phyloP scores from a whole-genome alignment of 805 yeast species.

The Grigorovia jiainica region DNA sequence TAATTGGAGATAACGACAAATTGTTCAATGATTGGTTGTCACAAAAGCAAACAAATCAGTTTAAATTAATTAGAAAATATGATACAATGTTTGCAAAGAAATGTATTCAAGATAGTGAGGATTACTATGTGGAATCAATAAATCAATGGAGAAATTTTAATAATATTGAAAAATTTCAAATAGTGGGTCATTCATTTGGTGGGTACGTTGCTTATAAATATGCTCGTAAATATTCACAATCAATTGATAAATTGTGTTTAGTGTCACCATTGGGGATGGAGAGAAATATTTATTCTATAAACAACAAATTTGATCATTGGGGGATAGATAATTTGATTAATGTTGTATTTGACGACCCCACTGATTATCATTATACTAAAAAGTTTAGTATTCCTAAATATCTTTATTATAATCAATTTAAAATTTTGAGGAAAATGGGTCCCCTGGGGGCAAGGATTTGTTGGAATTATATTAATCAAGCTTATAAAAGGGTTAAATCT shows the following conservation, averaged over 20 bases:
- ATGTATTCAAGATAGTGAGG: slow-evolving; percentile 33
- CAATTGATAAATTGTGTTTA: slow-evolving; percentile 45
- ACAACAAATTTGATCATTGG: slow-evolving; percentile 14
- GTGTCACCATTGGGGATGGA: slow-evolving; percentile 77
- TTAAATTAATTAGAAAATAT: not conserved
- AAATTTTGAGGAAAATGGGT: slow-evolving; percentile 37
- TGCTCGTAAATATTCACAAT: slow-evolving; percentile 46
- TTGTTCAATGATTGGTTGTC: not conserved
- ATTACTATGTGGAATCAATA: slow-evolving; percentile 46
- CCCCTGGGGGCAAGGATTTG: slow-evolving; percentile 33
- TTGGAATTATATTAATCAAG: slow-evolving; percentile 25
- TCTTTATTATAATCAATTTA: slow-evolving; percentile 32
- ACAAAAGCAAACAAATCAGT: not conserved
- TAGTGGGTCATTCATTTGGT: slow-evolving; percentile 76
- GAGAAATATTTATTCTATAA: slow-evolving; percentile 50
- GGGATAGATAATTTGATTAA: slow-evolving; percentile 13
- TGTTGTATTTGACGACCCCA: slow-evolving; percentile 32
- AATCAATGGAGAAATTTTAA: slow-evolving; percentile 53
- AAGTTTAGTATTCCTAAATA: slow-evolving; percentile 23
- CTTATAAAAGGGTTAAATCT: slow-evolving; percentile 24
- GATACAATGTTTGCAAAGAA: not conserved
- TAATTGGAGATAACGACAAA: not conserved
- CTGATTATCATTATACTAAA: slow-evolving; percentile 30
- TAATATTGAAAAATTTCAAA: slow-evolving; percentile 42
- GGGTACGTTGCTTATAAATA: slow-evolving; percentile 62